phyloP scores from a whole-genome alignment of 2,329 filamentous ascomycete genomes.

The Penicillium sp. region DNA sequence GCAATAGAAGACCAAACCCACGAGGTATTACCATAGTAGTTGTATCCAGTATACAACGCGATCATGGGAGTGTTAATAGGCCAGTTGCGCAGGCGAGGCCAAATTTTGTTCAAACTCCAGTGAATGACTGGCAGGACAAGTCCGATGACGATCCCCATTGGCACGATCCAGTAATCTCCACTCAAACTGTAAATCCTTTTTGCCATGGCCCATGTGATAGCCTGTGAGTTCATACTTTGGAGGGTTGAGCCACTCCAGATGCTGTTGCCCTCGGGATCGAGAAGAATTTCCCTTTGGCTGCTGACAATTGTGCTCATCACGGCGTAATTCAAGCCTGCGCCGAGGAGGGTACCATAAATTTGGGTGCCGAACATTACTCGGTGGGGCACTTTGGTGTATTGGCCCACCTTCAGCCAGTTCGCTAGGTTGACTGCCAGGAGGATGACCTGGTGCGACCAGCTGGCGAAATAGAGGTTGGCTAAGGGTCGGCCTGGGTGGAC shows the following conservation, averaged over 20 bases:
- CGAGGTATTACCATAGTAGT: constrained; percentile 20
- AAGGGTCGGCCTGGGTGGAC: constrained; percentile 26
- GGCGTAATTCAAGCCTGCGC: constrained; percentile 54
- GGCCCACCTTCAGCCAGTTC: constrained; percentile 23
- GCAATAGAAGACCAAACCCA: constrained; percentile 20
- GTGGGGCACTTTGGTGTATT: constrained; percentile 49
- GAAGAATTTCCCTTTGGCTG: constrained; percentile 48
- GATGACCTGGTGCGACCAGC: constrained; percentile 31
- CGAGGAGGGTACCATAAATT: constrained; percentile 54
- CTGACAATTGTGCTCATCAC: constrained; percentile 56
- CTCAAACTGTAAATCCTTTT: constrained; percentile 53
- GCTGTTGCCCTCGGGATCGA: constrained; percentile 45
- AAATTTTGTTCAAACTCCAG: constrained; percentile 27
- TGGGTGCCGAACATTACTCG: constrained; percentile 57
- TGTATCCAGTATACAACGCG: constrained; percentile 10
- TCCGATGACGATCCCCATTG: constrained; percentile 54
- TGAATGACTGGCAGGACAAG: constrained; percentile 48
- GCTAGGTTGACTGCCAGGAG: constrained; percentile 25
- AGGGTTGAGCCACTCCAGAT: constrained; percentile 54
- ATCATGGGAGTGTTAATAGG: constrained; percentile 23
- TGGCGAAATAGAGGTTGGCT: constrained; percentile 29
- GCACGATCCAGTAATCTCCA: constrained; percentile 47
- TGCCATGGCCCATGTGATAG: constrained; percentile 46
- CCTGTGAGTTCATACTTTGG: constrained; percentile 40
- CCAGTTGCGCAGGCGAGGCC: constrained; percentile 15